Evolutionary conservation across 2,329 filamentous ascomycete species (phyloP).

Genomic region (Botryotinia calthae): DNA sequence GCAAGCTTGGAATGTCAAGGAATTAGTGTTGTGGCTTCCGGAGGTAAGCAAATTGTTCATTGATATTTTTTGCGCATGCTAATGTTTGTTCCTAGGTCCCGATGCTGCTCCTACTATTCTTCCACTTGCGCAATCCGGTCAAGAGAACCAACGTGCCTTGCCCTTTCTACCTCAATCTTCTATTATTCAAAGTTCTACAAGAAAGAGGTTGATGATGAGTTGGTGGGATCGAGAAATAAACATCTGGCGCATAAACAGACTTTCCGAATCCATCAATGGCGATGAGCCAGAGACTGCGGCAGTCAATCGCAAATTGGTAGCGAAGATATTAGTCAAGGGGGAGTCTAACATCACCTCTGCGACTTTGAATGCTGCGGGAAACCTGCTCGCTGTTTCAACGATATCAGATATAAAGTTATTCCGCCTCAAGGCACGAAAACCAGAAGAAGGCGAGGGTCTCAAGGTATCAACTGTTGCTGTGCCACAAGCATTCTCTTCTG

Average conservation of each 20-base stretch:
- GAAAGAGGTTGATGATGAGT: conserved; percentile 73
- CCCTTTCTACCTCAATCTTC: conserved; percentile 80
- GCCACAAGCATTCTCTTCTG: conserved; percentile 56
- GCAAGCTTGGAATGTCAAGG: conserved; percentile 80
- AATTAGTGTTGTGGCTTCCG: conserved; percentile 85
- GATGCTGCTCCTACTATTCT: conserved; percentile 81
- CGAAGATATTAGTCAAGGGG: conserved; percentile 65
- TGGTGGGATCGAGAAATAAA: conserved; percentile 91
- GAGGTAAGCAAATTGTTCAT: conserved; percentile 57
- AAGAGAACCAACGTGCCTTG: conserved; percentile 78
- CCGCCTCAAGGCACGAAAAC: conserved; percentile 55
- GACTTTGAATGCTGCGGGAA: conserved; percentile 68
- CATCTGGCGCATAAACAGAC: conserved; percentile 64
- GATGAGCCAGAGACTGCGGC: conserved; percentile 44
- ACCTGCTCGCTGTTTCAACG: conserved; percentile 74
- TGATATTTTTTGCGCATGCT: conserved; percentile 20
- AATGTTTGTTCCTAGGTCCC: conserved; percentile 58
- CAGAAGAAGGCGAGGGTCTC: conserved; percentile 57
- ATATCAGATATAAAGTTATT: conserved; percentile 74
- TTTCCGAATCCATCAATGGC: conserved; percentile 21
- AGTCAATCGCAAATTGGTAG: conserved; percentile 62
- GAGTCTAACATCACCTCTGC: conserved; percentile 82
- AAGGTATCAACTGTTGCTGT: conserved; percentile 69
- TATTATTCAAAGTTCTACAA: conserved; percentile 68
- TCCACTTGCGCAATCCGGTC: conserved; percentile 72